Evolutionary conservation across 345 rosid species (phyloP), one percentile per base, ranked within the genome.

Genomic region (Salix brachista): DNA sequence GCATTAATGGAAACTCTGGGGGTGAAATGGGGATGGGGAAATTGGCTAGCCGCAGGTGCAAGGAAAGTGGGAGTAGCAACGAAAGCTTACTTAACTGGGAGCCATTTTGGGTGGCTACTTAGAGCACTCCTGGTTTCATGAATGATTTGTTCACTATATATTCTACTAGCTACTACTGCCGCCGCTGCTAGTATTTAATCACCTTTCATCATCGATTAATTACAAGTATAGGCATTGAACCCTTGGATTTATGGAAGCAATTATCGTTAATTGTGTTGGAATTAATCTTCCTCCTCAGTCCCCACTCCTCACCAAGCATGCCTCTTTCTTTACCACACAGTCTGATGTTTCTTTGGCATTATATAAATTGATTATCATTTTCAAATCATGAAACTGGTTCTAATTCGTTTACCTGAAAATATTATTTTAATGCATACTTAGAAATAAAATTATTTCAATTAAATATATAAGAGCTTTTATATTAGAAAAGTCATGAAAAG

Each of bases 61-160:
- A 69, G 41, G 74, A 77, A 69, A 69, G 69, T 60, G 80, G 64
- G 56, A 76, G 73, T 68, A 70, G 74, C 30, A 67, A 3, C 69
- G 60, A 71, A 41, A 46, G 37, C 30, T 30, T 80, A 70, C 58
- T 66, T 23, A 42, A 23, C 60, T 72, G 70, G 77, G 65, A 69
- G 66, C 70, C 66, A 25, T 73, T 68, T 62, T 74, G 65, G 69
- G 81, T 79, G 73, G 77, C 81, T 16, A 68, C 78, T 61, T 79
- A 16, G 61, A 61, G 26, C 44, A 56, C 3, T 75, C 14, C 56
- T 9, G 37, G 36, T 54, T 3, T 67, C 56, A 30, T 36, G 5
- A 25, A 10, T 66, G n/a, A 26, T 41, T 36, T 19, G 7, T 26
- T 28, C 16, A 1, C 52, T 60, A 46, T 6, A 52, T 16, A 39